These are phyloP conservation scores for Hamigera avellanea DNA, from an alignment of 495 filamentous ascomycete genomes.

Conservation along the genomic window DNA sequence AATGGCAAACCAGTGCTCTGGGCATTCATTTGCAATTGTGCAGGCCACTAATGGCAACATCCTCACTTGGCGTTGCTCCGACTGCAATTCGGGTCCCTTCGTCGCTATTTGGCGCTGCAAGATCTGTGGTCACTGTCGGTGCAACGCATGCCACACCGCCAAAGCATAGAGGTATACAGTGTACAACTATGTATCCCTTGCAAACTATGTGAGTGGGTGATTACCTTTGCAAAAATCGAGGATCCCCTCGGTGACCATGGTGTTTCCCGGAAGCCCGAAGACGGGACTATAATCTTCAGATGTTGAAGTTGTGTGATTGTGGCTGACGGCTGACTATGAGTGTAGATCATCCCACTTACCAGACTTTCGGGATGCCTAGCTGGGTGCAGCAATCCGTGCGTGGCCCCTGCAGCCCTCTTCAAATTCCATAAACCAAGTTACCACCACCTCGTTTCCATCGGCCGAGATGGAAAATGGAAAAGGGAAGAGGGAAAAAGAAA, in stretches of 20 bases:
- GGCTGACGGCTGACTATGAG: too few species aligned
- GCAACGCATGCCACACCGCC: constrained; percentile 32
- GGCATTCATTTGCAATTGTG: constrained; percentile 33
- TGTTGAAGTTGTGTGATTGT: too few species aligned
- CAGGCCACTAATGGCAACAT: constrained; percentile 38
- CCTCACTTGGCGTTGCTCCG: constrained; percentile 37
- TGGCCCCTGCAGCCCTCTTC: constrained; percentile 3
- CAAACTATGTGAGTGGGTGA: not conserved
- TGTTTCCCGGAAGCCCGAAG: too few species aligned
- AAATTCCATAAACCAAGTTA: too few species aligned
- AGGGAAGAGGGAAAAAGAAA: too few species aligned
- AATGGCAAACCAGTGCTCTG: constrained; percentile 38
- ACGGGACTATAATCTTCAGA: too few species aligned
- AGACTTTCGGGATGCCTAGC: too few species aligned
- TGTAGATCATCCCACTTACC: too few species aligned
- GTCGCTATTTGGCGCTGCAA: constrained; percentile 40
- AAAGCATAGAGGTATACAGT: constrained; percentile 17
- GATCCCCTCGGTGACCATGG: too few species aligned
- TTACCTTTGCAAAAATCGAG: too few species aligned
- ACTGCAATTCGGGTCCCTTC: constrained; percentile 39
- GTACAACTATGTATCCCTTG: not conserved
- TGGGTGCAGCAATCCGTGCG: constrained; percentile 6
- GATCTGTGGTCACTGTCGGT: constrained; percentile 34
- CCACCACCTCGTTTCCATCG: constrained; percentile 1
- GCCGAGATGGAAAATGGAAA: too few species aligned